A percentile compares a stretch with the other conserved stretches of the same genome.
These are phyloP conservation scores for Luvunga scandens DNA, from an alignment of 345 rosid species.

Conservation along the genomic window DNA sequence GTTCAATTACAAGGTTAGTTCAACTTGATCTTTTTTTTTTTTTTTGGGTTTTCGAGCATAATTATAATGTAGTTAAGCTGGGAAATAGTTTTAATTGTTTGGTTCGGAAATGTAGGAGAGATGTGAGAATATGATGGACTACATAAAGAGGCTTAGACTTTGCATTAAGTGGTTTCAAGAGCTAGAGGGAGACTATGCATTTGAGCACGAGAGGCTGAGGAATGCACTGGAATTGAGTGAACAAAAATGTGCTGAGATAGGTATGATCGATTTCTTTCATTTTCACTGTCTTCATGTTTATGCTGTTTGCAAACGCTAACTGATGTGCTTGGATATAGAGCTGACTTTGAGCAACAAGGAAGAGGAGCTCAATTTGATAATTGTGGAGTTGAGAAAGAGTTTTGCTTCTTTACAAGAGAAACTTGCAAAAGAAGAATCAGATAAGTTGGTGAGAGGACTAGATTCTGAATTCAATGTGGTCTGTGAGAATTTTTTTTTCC, in stretches of 20 bases:
- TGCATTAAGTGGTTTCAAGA: constrained; percentile 98
- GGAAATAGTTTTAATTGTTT: constrained; percentile 11
- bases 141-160: constrained; percentile 83
- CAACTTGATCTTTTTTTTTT: background rate
- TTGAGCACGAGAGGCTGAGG: constrained; percentile 78
- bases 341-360: constrained; percentile 70
- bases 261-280: constrained; percentile 33
- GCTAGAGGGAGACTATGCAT: constrained; percentile 74
- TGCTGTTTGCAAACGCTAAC: constrained; percentile 3
- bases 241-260: constrained; percentile 76
- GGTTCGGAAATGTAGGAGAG: constrained; percentile 64
- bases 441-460: constrained; percentile 61
- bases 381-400: constrained; percentile 79
- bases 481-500: background rate
- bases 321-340: constrained; percentile 52
- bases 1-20: constrained; percentile 79
- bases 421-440: constrained; percentile 79
- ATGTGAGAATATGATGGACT: constrained; percentile 92
- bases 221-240: constrained; percentile 62
- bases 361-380: constrained; percentile 83
- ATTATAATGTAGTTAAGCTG: background rate
- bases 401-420: constrained; percentile 71
- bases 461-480: background rate
- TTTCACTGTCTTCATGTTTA: background rate
- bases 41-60: background rate